Percentiles rank a stretch among this genome's conserved stretches.
Evolutionary conservation across 805 yeast species (phyloP).

Genomic region (Yarrowia sp.): DNA sequence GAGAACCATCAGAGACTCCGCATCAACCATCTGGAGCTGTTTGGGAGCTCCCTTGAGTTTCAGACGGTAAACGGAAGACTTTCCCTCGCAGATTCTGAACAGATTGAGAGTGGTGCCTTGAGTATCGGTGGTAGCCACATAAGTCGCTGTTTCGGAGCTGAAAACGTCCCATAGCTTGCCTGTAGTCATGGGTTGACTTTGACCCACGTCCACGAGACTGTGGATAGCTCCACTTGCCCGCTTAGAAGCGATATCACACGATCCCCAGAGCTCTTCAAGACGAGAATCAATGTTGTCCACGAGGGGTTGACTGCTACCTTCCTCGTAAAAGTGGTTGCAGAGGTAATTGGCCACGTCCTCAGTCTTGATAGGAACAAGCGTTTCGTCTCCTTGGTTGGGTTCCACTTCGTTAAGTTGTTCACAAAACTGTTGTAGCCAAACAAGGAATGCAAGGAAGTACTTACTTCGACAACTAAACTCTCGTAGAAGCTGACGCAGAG

Average conservation of each 20-base stretch:
- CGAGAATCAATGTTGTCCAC: constrained; percentile 13
- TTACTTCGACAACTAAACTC: constrained; percentile 28
- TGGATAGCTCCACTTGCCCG: constrained; percentile 22
- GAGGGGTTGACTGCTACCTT: constrained; percentile 9
- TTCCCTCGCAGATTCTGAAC: constrained; percentile 8
- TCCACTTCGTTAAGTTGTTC: constrained; percentile 35
- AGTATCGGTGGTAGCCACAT: constrained; percentile 23
- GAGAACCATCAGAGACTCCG: constrained; percentile 10
- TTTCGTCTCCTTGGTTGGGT: constrained; percentile 34
- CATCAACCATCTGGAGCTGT: constrained; percentile 10
- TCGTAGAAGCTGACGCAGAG: constrained; percentile 1
- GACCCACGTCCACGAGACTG: constrained; percentile 23
- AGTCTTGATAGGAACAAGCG: constrained; percentile 21
- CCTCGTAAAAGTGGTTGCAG: constrained; percentile 18
- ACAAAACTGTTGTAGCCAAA: constrained; percentile 32
- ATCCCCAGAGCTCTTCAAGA: constrained; percentile 12
- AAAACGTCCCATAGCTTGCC: constrained; percentile 33
- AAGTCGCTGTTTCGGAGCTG: constrained; percentile 8
- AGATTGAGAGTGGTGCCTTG: constrained; percentile 19
- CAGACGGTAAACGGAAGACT: constrained; percentile 8
- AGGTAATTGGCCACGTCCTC: constrained; percentile 37
- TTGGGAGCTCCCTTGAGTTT: background rate
- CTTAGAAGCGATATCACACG: constrained; percentile 22
- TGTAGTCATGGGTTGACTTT: constrained; percentile 15
- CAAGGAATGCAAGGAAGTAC: constrained; percentile 25